phyloP scores from a whole-genome alignment of 495 filamentous ascomycete genomes.

The Pseudomonodictys pantanalensis region DNA sequence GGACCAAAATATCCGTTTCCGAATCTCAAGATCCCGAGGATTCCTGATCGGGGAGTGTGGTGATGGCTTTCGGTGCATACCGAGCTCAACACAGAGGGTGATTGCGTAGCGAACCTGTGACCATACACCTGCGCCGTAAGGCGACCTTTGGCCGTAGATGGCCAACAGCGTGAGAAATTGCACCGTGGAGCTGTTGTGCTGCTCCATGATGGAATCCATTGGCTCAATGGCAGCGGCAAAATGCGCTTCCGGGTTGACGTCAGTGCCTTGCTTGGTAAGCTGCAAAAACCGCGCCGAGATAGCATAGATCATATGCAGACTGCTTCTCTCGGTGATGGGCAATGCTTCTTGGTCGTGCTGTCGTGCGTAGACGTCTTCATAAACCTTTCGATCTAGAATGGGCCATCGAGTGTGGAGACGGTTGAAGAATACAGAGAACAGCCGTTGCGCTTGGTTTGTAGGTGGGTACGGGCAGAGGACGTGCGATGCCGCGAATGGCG shows the following conservation, averaged over 20 bases:
- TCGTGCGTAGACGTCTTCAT: conserved; percentile 5
- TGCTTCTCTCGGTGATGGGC: conserved; percentile 14
- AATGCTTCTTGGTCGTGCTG: conserved; percentile 15
- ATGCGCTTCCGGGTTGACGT: conserved; percentile 18
- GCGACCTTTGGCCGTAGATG: conserved; percentile 18
- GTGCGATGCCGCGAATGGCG: not conserved
- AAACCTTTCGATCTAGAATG: conserved; percentile 19
- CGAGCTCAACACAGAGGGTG: conserved; percentile 21
- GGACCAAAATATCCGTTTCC: conserved; percentile 21
- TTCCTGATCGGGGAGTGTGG: conserved; percentile 3
- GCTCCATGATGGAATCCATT: conserved; percentile 19
- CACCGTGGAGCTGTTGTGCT: conserved; percentile 14
- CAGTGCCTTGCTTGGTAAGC: conserved; percentile 15
- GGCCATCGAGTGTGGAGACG: conserved; percentile 25
- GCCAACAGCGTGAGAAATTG: conserved; percentile 22
- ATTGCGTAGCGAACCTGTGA: conserved; percentile 23
- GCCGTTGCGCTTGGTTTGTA: conserved; percentile 1
- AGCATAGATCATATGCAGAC: conserved; percentile 20
- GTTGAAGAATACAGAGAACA: conserved; percentile 18
- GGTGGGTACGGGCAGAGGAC: conserved; percentile 4
- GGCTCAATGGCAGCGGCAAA: conserved; percentile 20
- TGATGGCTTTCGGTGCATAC: conserved; percentile 20
- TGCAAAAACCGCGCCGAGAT: conserved; percentile 19
- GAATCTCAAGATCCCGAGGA: conserved; percentile 17
- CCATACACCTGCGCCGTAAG: conserved; percentile 23